Evolutionary conservation across 169 alveolate species (phyloP), one percentile per base, ranked within the genome.

Genomic region (Cryptosporidium meleagridis): DNA sequence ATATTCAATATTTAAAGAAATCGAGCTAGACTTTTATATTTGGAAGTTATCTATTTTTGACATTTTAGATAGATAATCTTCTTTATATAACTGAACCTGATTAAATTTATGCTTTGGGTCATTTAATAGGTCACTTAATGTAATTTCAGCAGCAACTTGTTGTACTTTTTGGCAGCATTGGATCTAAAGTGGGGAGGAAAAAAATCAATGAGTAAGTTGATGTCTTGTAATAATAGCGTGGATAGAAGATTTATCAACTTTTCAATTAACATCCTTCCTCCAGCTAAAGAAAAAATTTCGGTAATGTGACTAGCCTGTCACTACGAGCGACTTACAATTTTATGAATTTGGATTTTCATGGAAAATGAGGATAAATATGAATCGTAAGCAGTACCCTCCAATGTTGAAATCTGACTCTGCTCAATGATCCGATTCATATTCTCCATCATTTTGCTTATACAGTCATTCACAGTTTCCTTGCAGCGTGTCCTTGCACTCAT

Each of bases 341-440:
- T 80, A 0, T 62, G 41, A 29, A 80, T 44, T 62, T 80, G 89
- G 45, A 80, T 59, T 65, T 80, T 80, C 75, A 80, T 59, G 23
- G 89, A 62, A 65, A 80, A 80, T 9, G 80, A 62, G 3, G 89
- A 80, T 12, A 80, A 29, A 29, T 37, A 80, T 0, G 89, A 80
- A 39, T 80, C 89, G 70, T 80, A 80, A 16, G 75, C 73, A 41
- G 89, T 80, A 23, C 89, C 89, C 41, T 80, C 89, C 44, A 80
- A 26, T 8, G 89, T 80, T 21, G 89, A 80, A 18, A 80, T 80
- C 45, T 80, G 89, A 26, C 80, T 62, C 16, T 80, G 89, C 0
- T 80, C 89, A 16, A 80, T 41, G 23, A 80, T 80, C 2, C 89
- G 31, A 62, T 44, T 65, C 89, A 80, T 80, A 80, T 65, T 80